These are phyloP conservation scores for Alternaria solani DNA, from an alignment of 2,329 filamentous ascomycete species.

Conservation along the genomic window DNA sequence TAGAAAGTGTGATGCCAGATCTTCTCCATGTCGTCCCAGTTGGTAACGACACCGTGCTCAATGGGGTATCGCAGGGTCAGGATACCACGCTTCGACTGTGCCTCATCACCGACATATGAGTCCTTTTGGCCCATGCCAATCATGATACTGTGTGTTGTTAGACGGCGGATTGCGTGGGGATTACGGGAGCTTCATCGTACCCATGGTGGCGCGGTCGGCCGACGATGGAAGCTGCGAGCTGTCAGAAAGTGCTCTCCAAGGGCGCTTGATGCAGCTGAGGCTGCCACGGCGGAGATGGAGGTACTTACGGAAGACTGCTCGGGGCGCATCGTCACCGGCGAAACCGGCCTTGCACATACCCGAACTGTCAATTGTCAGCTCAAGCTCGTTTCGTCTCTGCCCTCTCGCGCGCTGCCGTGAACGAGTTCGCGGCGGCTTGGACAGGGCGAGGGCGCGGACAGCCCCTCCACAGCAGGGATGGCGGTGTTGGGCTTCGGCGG, in stretches of 20 bases:
- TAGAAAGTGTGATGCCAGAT: constrained; percentile 99
- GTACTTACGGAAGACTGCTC: constrained; percentile 99
- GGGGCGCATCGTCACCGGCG: constrained; percentile 99
- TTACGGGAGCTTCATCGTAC: constrained; percentile 66
- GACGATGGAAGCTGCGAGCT: constrained; percentile 87
- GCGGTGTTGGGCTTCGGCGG: constrained; percentile 42
- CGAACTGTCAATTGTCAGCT: constrained; percentile 72
- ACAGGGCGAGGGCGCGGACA: constrained; percentile 37
- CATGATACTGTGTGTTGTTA: constrained; percentile 83
- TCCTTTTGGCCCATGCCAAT: constrained; percentile 99
- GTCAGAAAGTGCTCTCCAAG: constrained; percentile 39
- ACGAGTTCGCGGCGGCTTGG: constrained; percentile 31
- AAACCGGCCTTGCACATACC: constrained; percentile 99
- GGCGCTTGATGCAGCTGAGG: constrained; percentile 21
- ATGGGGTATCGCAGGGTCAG: constrained; percentile 99
- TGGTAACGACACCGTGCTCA: constrained; percentile 99
- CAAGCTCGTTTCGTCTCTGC: constrained; percentile 33
- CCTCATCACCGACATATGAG: constrained; percentile 99
- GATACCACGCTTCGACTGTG: constrained; percentile 99
- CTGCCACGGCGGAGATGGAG: constrained; percentile 17
- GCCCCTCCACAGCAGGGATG: constrained; percentile 52
- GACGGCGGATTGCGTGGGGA: constrained; percentile 39
- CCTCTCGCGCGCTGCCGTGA: constrained; percentile 33
- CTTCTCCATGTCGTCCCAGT: constrained; percentile 99
- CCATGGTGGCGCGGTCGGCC: constrained; percentile 99